Percentiles rank a stretch among this genome's conserved stretches.
phyloP scores from a whole-genome alignment of 345 rosid species.

The Stellera chamaejasme region DNA sequence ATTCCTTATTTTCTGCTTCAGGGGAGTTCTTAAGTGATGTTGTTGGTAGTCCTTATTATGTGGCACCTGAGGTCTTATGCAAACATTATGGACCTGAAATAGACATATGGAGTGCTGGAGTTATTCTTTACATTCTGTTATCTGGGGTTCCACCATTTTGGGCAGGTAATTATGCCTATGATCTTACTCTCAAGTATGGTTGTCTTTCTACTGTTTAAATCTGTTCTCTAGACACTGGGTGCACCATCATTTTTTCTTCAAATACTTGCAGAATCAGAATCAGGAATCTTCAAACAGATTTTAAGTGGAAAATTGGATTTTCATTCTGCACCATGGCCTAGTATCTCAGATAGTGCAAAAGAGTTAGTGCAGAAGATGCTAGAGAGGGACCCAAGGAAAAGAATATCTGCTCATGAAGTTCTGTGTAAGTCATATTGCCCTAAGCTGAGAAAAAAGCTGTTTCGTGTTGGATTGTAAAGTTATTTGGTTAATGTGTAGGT shows the following conservation, averaged over 20 bases:
- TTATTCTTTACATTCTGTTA: constrained; percentile 86
- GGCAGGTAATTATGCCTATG: constrained; percentile 48
- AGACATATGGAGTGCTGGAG: constrained; percentile 98
- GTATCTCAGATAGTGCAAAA: constrained; percentile 82
- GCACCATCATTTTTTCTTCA: constrained; percentile 2
- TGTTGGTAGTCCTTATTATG: constrained; percentile 97
- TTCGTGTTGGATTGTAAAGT: neutral
- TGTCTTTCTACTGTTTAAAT: neutral
- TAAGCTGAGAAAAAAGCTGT: neutral
- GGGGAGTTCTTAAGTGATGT: constrained; percentile 80
- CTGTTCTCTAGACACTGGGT: neutral
- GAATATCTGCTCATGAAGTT: constrained; percentile 86
- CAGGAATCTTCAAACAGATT: constrained; percentile 94
- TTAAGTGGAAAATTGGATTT: constrained; percentile 80
- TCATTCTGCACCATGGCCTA: constrained; percentile 94
- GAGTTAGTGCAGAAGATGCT: constrained; percentile 83
- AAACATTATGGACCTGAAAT: constrained; percentile 86
- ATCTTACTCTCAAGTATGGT: constrained; percentile 1
- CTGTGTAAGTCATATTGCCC: constrained; percentile 48
- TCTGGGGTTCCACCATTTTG: constrained; percentile 97
- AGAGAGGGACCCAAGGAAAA: constrained; percentile 71
- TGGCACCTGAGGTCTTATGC: constrained; percentile 91
- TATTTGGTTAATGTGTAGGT: constrained; percentile 37
- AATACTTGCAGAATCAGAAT: constrained; percentile 64
- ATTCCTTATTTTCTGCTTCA: constrained; percentile 20